Percentiles rank a stretch among this genome's conserved stretches.
phyloP scores from a whole-genome alignment of 768 basidiomycete genomes.

The Phylloporus sp. region DNA sequence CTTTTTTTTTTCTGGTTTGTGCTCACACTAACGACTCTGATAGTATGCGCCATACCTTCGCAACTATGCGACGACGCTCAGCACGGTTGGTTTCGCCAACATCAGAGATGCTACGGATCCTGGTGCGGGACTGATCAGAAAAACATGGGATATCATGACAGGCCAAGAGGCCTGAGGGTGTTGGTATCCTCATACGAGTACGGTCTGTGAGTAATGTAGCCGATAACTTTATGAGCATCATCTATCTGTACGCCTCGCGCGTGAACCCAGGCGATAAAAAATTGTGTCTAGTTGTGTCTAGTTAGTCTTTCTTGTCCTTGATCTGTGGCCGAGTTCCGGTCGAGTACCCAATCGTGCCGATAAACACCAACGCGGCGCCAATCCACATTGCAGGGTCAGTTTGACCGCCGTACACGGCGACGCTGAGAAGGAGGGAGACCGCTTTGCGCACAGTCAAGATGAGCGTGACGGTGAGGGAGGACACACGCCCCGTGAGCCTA shows the following conservation, averaged over 20 bases:
- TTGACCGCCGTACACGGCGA: conserved; percentile 44
- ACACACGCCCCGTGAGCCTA: conserved; percentile 73
- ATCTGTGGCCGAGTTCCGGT: conserved; percentile 9
- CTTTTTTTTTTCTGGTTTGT: background rate
- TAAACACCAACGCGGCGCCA: conserved; percentile 64
- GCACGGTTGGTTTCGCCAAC: conserved; percentile 63
- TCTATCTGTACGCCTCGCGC: background rate
- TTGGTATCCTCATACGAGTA: conserved; percentile 2
- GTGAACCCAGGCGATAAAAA: background rate
- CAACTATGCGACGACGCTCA: conserved; percentile 67
- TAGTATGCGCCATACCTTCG: conserved; percentile 81
- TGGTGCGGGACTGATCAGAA: conserved; percentile 55
- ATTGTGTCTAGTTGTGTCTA: background rate
- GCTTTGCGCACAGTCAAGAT: conserved; percentile 81
- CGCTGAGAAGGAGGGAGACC: conserved; percentile 69
- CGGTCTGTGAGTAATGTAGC: conserved; percentile 1
- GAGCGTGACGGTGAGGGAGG: conserved; percentile 73
- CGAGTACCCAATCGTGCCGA: conserved; percentile 71
- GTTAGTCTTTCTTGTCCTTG: conserved; percentile 27
- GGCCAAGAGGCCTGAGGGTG: conserved; percentile 46
- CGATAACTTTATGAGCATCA: conserved; percentile 14
- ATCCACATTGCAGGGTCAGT: conserved; percentile 53
- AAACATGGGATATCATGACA: conserved; percentile 67
- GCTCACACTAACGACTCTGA: background rate
- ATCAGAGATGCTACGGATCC: conserved; percentile 57